Percentiles rank a stretch among this genome's conserved stretches.
Conservation (phyloP, 2,329 filamentous ascomycete genomes). For the Pestalotiopsis sp. region DNA sequence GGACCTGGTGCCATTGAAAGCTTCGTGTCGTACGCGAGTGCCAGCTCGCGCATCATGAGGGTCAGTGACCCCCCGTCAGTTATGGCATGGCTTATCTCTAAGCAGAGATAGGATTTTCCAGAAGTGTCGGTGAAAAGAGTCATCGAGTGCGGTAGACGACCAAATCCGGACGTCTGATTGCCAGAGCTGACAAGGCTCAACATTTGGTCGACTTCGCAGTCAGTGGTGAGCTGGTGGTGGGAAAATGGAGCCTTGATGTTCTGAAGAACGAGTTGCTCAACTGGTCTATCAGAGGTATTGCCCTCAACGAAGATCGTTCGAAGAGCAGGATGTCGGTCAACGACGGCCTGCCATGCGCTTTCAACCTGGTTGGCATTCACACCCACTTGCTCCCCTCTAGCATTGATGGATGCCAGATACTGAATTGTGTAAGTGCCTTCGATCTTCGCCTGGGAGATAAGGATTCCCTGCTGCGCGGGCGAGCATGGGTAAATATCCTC, state of each 20-base stretch:
- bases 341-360: slow-evolving; percentile 12
- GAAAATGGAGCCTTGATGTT: slow-evolving; percentile 7
- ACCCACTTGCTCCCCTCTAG: background rate
- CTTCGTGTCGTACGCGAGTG: slow-evolving; percentile 24
- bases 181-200: background rate
- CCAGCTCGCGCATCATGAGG: slow-evolving; percentile 33
- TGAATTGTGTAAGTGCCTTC: background rate
- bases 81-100: slow-evolving; percentile 39
- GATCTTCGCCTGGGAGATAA: slow-evolving; percentile 1
- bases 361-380: slow-evolving; percentile 4
- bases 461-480: slow-evolving; percentile 7
- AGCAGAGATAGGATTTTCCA: slow-evolving; percentile 20
- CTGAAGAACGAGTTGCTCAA: slow-evolving; percentile 14
- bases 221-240: background rate
- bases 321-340: slow-evolving; percentile 11
- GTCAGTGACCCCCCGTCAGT: slow-evolving; percentile 35
- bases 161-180: background rate
- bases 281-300: slow-evolving; percentile 4
- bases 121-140: slow-evolving; percentile 4
- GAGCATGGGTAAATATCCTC: slow-evolving; percentile 11
- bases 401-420: background rate
- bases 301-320: slow-evolving; percentile 15
- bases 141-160: background rate
- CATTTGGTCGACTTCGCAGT: background rate
- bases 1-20: slow-evolving; percentile 14